A percentile compares a stretch with the other conserved stretches of the same genome.
Evolutionary conservation across 495 filamentous ascomycete genomes (phyloP).

Genomic region (Xylaria flabelliformis): DNA sequence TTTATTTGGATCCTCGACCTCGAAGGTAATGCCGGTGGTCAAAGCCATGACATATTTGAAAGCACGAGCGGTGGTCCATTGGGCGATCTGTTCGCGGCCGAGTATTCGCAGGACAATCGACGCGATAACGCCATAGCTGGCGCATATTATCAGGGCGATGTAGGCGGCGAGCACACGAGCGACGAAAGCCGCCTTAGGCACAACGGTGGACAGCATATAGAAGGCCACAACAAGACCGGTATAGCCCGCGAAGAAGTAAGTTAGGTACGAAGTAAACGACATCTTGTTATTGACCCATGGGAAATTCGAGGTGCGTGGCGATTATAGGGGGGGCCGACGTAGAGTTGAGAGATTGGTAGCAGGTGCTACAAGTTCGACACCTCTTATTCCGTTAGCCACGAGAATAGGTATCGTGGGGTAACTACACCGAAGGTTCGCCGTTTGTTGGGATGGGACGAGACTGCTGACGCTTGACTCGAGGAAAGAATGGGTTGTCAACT

Average conservation of each 20-base stretch:
- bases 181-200: slow-evolving; percentile 67
- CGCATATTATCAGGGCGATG: slow-evolving; percentile 66
- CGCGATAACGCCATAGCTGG: slow-evolving; percentile 78
- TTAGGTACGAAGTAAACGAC: slow-evolving; percentile 50
- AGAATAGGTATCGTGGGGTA: slow-evolving; percentile 16
- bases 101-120: slow-evolving; percentile 73
- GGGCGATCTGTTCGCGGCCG: slow-evolving; percentile 75
- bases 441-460: slow-evolving; percentile 18
- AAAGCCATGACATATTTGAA: slow-evolving; percentile 83
- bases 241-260: slow-evolving; percentile 64
- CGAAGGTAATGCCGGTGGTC: slow-evolving; percentile 80
- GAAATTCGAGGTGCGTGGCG: background rate
- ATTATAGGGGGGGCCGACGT: background rate
- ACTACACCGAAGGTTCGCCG: slow-evolving; percentile 3
- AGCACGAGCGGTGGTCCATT: slow-evolving; percentile 81
- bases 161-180: slow-evolving; percentile 77
- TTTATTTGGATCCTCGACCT: slow-evolving; percentile 70
- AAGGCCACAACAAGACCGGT: slow-evolving; percentile 64
- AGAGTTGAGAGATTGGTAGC: background rate
- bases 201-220: slow-evolving; percentile 59
- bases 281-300: slow-evolving; percentile 32
- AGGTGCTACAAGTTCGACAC: background rate
- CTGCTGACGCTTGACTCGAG: background rate
- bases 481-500: slow-evolving; percentile 3
- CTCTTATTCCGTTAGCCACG: background rate